A percentile compares a stretch with the other conserved stretches of the same genome.
Conservation (phyloP, 768 basidiomycete species). For the Myochromella boudieri region DNA sequence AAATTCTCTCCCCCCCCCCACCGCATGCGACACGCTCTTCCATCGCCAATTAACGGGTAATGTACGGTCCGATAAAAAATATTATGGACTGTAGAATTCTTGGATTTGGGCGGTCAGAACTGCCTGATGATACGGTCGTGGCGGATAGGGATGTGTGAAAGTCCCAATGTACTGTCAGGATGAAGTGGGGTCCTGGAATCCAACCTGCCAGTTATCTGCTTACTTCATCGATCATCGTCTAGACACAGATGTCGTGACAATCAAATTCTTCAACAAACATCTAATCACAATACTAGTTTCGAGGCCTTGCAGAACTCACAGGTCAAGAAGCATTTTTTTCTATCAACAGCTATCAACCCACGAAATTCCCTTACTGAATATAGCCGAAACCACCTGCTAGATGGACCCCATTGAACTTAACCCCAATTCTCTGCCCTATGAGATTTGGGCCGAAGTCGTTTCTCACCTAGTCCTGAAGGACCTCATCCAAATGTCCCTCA, state of each 20-base stretch:
- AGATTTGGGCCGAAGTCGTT: slow-evolving; percentile 7
- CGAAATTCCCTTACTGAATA: background rate
- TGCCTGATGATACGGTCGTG: background rate
- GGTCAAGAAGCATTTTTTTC: background rate
- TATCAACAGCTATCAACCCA: background rate
- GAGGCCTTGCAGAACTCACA: background rate
- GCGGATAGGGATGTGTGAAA: background rate
- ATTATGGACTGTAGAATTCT: slow-evolving; percentile 8
- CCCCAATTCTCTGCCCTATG: slow-evolving; percentile 21
- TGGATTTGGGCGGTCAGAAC: background rate
- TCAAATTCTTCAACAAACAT: background rate
- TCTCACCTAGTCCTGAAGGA: background rate
- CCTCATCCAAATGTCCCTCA: background rate
- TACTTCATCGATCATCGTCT: background rate
- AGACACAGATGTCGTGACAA: background rate
- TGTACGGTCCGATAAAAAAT: slow-evolving; percentile 26
- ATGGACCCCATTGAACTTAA: background rate
- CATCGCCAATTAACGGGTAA: slow-evolving; percentile 23
- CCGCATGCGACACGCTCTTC: background rate
- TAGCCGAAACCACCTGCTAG: background rate
- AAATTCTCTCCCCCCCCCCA: background rate
- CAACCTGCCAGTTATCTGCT: background rate
- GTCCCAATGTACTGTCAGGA: background rate
- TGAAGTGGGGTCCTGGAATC: background rate
- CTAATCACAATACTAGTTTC: background rate